Base-by-base conservation (phyloP, 495 filamentous ascomycete species). In the Rhypophila decipiens region DNA sequence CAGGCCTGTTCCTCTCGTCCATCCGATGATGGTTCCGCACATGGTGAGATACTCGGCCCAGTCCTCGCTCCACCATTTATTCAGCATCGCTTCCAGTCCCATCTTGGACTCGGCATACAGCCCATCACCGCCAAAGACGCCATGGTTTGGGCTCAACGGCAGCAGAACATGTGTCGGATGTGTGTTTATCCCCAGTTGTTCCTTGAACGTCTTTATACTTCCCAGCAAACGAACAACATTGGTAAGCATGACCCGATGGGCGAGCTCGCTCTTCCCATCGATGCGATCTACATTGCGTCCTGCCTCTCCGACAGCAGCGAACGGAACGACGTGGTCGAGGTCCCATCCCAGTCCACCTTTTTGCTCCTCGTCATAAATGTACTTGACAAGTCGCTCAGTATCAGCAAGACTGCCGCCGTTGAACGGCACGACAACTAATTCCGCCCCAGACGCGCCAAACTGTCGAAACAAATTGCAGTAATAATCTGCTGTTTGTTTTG, bases 361-460 rank as follows among this genome's bases (percentile, higher is more conserved):
- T 19, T 13, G 86, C 8, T 7, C 13, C 12, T 13, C 20, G 36
- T 38, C 36, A 61, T 94, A 95, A 57, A 95, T 86, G 66, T 94
- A 95, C 15, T 89, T 76, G 29, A 96, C 75, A 15, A 96, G 76
- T 24, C 85, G 84, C 58, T 94, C 84, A 8, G 90, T 85, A 67
- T 96, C 90, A 66, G 94, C 88, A 64, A 90, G 87, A 70, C 87
- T 93, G 41, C 88, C 90, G 68, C 93, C 88, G 61, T 95, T 96
- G 76, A 95, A 96, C 8, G 90, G 90, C 24, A 95, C 88, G 21
- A 96, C 87, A 35, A 95, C 84, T 18, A 96, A 77, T 66, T 94
- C 85, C 43, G 90, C 94, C 42, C 89, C 90, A 49, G 85, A 84
- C 29, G 84, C 84, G 52, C 90, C 90, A 58, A 80, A 90, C 43